Conservation (phyloP, 2,329 filamentous ascomycete species). For the Paradendryphiella salina region DNA sequence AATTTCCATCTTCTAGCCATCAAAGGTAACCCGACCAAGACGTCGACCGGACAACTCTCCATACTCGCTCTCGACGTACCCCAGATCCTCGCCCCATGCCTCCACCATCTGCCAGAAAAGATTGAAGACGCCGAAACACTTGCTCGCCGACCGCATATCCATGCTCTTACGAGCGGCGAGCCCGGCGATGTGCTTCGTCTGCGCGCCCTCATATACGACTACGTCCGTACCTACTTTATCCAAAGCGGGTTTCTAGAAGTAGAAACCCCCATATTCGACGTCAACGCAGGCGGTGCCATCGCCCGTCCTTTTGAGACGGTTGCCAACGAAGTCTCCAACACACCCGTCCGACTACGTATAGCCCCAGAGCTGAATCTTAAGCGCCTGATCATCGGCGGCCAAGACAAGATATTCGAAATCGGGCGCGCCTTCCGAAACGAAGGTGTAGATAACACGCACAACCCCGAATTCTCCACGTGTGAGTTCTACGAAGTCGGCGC, state of each 20-base stretch:
- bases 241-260: slow-evolving; percentile 79
- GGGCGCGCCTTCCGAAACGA: slow-evolving; percentile 93
- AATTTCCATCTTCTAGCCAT: slow-evolving; percentile 54
- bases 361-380: slow-evolving; percentile 96
- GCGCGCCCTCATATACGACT: slow-evolving; percentile 72
- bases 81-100: slow-evolving; percentile 71
- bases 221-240: slow-evolving; percentile 74
- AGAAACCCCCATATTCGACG: slow-evolving; percentile 83
- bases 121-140: slow-evolving; percentile 72
- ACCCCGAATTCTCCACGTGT: slow-evolving; percentile 96
- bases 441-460: slow-evolving; percentile 72
- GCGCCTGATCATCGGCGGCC: slow-evolving; percentile 82
- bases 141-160: slow-evolving; percentile 78
- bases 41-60: slow-evolving; percentile 74
- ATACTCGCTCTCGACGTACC: slow-evolving; percentile 71
- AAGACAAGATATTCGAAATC: slow-evolving; percentile 90
- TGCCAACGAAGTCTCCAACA: slow-evolving; percentile 74
- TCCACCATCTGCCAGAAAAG: slow-evolving; percentile 75
- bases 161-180: slow-evolving; percentile 75
- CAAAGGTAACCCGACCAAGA: slow-evolving; percentile 70
- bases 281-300: slow-evolving; percentile 80
- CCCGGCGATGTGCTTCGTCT: slow-evolving; percentile 71
- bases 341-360: slow-evolving; percentile 76
- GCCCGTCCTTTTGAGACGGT: slow-evolving; percentile 83
- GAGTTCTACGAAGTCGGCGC: slow-evolving; percentile 93